Conservation (phyloP, 2,329 filamentous ascomycete genomes). For the Trichoderma harzianum region DNA sequence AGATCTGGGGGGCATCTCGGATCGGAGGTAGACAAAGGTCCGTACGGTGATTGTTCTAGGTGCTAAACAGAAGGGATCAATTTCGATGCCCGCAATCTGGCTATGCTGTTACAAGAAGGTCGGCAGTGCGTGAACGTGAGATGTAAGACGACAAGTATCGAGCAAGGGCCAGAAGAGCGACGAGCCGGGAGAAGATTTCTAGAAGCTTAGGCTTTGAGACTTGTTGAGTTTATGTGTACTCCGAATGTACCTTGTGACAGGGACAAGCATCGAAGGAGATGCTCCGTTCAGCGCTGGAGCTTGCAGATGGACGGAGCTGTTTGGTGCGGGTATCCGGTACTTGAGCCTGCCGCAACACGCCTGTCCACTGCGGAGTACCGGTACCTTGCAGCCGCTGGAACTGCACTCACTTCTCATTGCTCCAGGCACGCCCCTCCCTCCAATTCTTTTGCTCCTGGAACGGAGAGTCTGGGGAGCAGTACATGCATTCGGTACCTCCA, state of each 20-base stretch:
- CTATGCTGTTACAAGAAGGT: not conserved
- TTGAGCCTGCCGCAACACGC: not conserved
- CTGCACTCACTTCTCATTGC: not conserved
- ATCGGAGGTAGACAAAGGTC: not conserved
- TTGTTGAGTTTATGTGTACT: not conserved
- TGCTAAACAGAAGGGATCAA: not conserved
- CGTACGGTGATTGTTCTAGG: not conserved
- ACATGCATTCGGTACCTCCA: not conserved
- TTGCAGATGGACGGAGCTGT: not conserved
- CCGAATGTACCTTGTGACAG: not conserved
- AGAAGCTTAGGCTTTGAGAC: not conserved
- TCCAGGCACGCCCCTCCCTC: not conserved
- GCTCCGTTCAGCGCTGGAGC: not conserved
- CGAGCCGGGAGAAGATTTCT: not conserved
- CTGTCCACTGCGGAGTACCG: not conserved
- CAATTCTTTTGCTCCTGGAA: not conserved
- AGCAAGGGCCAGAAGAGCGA: not conserved
- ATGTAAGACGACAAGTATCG: not conserved
- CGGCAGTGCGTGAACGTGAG: not conserved
- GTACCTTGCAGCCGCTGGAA: not conserved
- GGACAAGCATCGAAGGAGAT: not conserved
- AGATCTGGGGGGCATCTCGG: not conserved
- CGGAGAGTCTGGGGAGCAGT: not conserved
- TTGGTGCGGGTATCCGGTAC: not conserved
- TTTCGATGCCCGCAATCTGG: not conserved